Percentiles rank a stretch among this genome's conserved stretches.
Evolutionary conservation across 2,329 filamentous ascomycete genomes (phyloP).

Genomic region (Aspergillus jensenii): DNA sequence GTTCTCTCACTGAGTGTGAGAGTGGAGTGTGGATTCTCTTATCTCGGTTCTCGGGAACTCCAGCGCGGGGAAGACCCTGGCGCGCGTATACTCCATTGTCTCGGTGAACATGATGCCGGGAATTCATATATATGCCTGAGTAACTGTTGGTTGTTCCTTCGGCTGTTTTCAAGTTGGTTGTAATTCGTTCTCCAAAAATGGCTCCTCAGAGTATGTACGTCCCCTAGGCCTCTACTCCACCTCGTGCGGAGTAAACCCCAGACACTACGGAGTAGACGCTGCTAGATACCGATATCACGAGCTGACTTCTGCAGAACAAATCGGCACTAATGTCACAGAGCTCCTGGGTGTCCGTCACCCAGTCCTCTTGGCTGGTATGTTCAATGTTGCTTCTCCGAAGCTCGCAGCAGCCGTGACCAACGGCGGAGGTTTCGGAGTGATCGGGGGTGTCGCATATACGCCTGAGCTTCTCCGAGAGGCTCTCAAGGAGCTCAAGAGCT

Average conservation of each 20-base stretch:
- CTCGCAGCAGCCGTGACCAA: constrained; percentile 96
- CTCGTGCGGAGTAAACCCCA: neutral
- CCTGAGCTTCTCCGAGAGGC: constrained; percentile 96
- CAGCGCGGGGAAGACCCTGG: neutral
- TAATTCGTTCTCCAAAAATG: neutral
- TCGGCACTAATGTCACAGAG: constrained; percentile 90
- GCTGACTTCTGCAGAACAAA: constrained; percentile 62
- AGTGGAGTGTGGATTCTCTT: neutral
- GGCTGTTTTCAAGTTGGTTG: neutral
- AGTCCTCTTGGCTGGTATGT: constrained; percentile 95
- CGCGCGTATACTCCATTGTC: neutral
- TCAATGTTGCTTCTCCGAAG: constrained; percentile 94
- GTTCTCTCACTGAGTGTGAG: neutral
- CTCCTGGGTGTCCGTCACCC: constrained; percentile 98
- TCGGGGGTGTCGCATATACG: constrained; percentile 88
- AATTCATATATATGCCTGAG: neutral
- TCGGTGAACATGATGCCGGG: neutral
- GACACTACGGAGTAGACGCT: too few species aligned
- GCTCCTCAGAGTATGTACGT: constrained; percentile 4
- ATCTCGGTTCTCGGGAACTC: constrained; percentile 4
- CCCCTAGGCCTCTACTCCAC: neutral
- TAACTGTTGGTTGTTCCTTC: neutral
- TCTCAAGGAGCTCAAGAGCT: constrained; percentile 82
- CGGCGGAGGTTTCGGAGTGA: constrained; percentile 92
- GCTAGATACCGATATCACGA: neutral